Evolutionary conservation across 768 basidiomycete genomes (phyloP).

Genomic region (Pholiota molesta): DNA sequence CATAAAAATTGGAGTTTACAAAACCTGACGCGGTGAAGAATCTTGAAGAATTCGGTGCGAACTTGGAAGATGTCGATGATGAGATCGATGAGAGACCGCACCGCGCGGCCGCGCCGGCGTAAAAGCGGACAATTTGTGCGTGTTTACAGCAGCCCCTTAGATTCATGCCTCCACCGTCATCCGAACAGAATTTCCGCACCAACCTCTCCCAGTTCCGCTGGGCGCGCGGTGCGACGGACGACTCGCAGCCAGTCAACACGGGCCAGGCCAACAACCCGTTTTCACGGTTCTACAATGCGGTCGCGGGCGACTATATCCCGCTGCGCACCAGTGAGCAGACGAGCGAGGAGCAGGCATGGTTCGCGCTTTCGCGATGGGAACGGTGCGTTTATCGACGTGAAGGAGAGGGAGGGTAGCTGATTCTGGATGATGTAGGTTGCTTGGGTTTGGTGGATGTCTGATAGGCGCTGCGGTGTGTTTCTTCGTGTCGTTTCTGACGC

Average conservation of each 20-base stretch:
- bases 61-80: no score
- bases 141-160: slow-evolving; percentile 20
- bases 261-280: slow-evolving; percentile 60
- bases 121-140: slow-evolving; percentile 13
- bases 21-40: no score
- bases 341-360: slow-evolving; percentile 96
- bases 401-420: not conserved
- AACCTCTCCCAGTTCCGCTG: slow-evolving; percentile 88
- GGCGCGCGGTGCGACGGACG: slow-evolving; percentile 73
- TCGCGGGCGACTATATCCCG: slow-evolving; percentile 89
- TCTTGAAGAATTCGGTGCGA: no score
- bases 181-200: slow-evolving; percentile 71
- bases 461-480: slow-evolving; percentile 94
- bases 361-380: slow-evolving; percentile 93
- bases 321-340: slow-evolving; percentile 78
- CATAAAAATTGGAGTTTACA: no score
- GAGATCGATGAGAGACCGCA: no score
- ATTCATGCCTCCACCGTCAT: slow-evolving; percentile 28
- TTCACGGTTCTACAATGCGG: slow-evolving; percentile 82
- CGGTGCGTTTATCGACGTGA: slow-evolving; percentile 47
- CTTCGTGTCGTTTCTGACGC: slow-evolving; percentile 84
- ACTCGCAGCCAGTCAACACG: slow-evolving; percentile 50
- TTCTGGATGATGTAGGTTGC: slow-evolving; percentile 52
- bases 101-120: not conserved
- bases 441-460: slow-evolving; percentile 90